Percentiles rank a stretch among this genome's conserved stretches.
Conservation (phyloP, 2,329 filamentous ascomycete species). For the Seiridium cupressi region DNA sequence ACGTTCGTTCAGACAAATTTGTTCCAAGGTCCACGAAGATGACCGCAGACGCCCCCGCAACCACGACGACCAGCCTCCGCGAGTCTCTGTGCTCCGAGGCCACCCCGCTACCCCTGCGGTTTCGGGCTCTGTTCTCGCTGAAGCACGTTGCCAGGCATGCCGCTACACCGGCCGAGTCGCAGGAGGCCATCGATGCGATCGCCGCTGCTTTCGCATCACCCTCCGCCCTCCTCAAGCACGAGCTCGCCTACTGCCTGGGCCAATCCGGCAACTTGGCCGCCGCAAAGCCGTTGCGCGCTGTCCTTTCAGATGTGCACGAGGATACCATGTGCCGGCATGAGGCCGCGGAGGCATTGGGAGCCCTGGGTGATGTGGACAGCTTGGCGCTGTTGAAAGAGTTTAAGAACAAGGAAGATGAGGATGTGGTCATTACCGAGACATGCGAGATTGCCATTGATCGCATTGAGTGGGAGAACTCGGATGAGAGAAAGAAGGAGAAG, state of each 20-base stretch:
- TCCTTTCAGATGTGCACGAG: constrained; percentile 76
- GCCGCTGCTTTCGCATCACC: constrained; percentile 81
- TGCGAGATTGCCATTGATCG: constrained; percentile 95
- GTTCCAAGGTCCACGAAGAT: neutral
- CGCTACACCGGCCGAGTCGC: constrained; percentile 56
- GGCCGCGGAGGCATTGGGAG: constrained; percentile 90
- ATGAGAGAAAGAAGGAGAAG: constrained; percentile 69
- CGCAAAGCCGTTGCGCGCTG: constrained; percentile 67
- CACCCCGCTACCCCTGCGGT: constrained; percentile 81
- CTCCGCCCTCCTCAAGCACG: constrained; percentile 91
- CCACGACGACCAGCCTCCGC: constrained; percentile 47
- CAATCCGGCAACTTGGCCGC: constrained; percentile 80
- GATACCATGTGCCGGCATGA: constrained; percentile 96
- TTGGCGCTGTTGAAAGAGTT: constrained; percentile 71
- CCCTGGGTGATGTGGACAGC: constrained; percentile 73
- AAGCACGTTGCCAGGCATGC: constrained; percentile 81
- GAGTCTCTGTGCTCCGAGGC: constrained; percentile 77
- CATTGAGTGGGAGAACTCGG: constrained; percentile 88
- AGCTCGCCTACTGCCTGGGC: constrained; percentile 94
- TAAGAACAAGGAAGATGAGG: constrained; percentile 73
- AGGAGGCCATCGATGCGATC: constrained; percentile 71
- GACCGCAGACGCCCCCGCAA: constrained; percentile 1
- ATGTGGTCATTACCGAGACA: constrained; percentile 84
- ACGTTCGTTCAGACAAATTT: no score
- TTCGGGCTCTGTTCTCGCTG: constrained; percentile 94